Conservation (phyloP, 73 alveolate species). For the Effrenium voratum region DNA sequence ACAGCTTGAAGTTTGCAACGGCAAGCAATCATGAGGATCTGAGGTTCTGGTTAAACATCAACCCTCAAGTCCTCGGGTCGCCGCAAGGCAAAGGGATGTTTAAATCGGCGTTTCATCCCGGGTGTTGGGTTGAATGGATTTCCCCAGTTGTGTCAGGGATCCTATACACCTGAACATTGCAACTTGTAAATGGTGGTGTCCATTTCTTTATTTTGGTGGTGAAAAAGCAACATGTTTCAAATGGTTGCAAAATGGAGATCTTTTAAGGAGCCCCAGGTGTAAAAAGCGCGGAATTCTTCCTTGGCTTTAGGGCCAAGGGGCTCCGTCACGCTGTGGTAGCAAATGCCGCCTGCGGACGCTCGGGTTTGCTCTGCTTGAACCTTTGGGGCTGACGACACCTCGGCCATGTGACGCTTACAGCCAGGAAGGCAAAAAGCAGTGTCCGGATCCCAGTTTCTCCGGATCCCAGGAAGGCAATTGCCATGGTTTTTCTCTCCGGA, state of each 20-base stretch:
- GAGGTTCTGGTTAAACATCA: no score
- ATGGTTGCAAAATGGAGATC: no score
- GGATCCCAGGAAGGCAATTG: background rate
- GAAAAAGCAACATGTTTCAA: background rate
- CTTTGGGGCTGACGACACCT: background rate
- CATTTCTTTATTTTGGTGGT: background rate
- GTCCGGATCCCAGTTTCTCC: background rate
- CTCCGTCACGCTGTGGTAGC: constrained; percentile 56
- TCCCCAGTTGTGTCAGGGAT: background rate
- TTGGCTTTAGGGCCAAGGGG: background rate
- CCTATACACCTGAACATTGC: background rate
- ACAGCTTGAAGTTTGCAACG: background rate
- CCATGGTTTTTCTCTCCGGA: background rate
- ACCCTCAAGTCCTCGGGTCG: no score
- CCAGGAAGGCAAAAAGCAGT: background rate
- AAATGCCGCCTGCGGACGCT: constrained; percentile 21
- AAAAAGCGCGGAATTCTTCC: background rate
- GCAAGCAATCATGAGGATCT: no score
- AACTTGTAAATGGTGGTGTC: background rate
- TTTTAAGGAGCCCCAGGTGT: background rate
- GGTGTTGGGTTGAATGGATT: no score
- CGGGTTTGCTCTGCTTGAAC: background rate
- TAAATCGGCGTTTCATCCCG: no score
- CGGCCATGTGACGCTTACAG: background rate
- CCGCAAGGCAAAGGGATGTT: no score